These are phyloP conservation scores for Ogataea nakhonphanomensis DNA, from an alignment of 805 yeast genomes.

Conservation along the genomic window DNA sequence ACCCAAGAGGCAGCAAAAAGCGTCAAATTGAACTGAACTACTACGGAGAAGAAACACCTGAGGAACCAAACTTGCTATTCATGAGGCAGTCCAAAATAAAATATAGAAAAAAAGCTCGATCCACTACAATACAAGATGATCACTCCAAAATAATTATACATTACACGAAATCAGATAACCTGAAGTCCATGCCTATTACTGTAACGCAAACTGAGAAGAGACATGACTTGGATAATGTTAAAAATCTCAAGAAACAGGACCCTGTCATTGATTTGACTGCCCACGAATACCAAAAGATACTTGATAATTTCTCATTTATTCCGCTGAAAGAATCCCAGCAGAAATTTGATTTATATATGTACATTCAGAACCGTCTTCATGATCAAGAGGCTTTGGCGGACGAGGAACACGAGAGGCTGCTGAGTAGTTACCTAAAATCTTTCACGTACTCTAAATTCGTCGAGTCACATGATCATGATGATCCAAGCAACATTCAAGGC, in stretches of 20 bases:
- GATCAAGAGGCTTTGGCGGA: slow-evolving; percentile 6
- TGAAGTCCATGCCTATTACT: not conserved
- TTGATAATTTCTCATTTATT: slow-evolving; percentile 13
- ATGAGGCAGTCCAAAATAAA: slow-evolving; percentile 9
- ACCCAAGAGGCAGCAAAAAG: not conserved
- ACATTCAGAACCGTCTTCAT: slow-evolving; percentile 15
- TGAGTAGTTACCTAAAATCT: slow-evolving; percentile 8
- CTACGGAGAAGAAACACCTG: slow-evolving; percentile 19
- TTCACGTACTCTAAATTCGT: slow-evolving; percentile 14
- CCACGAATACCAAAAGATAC: slow-evolving; percentile 14
- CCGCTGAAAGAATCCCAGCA: slow-evolving; percentile 6
- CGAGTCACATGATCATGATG: slow-evolving; percentile 4
- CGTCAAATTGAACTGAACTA: slow-evolving; percentile 15
- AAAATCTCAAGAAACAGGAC: not conserved
- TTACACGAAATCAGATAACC: slow-evolving; percentile 1
- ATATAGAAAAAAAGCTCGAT: slow-evolving; percentile 7
- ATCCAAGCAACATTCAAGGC: not conserved
- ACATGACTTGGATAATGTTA: slow-evolving; percentile 3
- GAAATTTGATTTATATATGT: slow-evolving; percentile 17
- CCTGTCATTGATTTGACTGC: not conserved
- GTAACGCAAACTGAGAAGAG: not conserved
- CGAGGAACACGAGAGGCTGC: slow-evolving; percentile 5
- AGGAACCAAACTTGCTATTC: slow-evolving; percentile 4
- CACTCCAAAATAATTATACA: not conserved
- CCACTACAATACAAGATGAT: not conserved